Conservation (phyloP, 805 yeast species). For the Kregervanrija delftensis region DNA sequence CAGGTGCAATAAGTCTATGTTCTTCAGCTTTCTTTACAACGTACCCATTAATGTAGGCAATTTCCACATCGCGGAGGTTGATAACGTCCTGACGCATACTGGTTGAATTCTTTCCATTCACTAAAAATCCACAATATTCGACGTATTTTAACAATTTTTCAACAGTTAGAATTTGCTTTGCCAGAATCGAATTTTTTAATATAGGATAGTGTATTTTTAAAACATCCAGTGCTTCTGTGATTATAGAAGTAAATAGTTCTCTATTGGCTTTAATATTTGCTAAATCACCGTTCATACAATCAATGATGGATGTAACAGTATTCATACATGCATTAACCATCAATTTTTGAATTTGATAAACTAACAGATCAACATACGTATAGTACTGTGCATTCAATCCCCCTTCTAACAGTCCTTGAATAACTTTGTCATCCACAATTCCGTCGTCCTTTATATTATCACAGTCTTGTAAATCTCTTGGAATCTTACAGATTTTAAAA, state of each 20-base stretch:
- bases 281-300: slow-evolving; percentile 74
- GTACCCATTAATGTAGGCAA: slow-evolving; percentile 80
- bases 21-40: slow-evolving; percentile 49
- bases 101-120: slow-evolving; percentile 47
- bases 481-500: slow-evolving; percentile 51
- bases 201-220: slow-evolving; percentile 28
- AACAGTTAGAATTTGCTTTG: slow-evolving; percentile 25
- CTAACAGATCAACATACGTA: slow-evolving; percentile 38
- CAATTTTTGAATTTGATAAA: slow-evolving; percentile 65
- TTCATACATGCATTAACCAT: slow-evolving; percentile 79
- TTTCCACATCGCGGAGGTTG: slow-evolving; percentile 57
- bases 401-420: slow-evolving; percentile 19
- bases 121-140: slow-evolving; percentile 19
- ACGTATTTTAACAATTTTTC: slow-evolving; percentile 29
- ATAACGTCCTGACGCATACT: slow-evolving; percentile 68
- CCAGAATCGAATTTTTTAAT: slow-evolving; percentile 26
- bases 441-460: slow-evolving; percentile 2
- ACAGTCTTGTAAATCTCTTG: slow-evolving; percentile 25
- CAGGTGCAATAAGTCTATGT: slow-evolving; percentile 35
- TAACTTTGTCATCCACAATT: slow-evolving; percentile 16
- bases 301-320: slow-evolving; percentile 70
- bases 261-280: slow-evolving; percentile 31
- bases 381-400: slow-evolving; percentile 26
- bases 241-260: slow-evolving; percentile 32
- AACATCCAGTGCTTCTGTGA: slow-evolving; percentile 39